phyloP scores from a whole-genome alignment of 805 yeast genomes.

The Blastobotrys americana region DNA sequence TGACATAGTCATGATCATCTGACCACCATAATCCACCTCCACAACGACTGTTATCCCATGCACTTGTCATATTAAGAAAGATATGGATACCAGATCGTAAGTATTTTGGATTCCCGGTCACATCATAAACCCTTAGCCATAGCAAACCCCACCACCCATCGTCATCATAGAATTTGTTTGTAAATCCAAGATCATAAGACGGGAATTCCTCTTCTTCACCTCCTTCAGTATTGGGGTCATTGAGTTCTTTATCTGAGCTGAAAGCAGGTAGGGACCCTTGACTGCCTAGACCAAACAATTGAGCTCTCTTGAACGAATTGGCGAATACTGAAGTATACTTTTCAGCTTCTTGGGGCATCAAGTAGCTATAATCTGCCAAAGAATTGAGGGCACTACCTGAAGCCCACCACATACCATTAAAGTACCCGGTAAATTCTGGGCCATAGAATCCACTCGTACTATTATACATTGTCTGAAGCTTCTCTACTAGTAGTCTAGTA shows the following conservation, averaged over 20 bases:
- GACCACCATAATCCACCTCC: constrained; percentile 16
- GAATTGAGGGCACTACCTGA: constrained; percentile 2
- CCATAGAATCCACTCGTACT: constrained; percentile 3
- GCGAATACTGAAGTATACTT: not conserved
- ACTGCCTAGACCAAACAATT: not conserved
- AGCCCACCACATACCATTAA: constrained; percentile 7
- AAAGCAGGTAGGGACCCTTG: not conserved
- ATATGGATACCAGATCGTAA: constrained; percentile 9
- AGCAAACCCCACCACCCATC: constrained; percentile 17
- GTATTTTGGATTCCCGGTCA: constrained; percentile 8
- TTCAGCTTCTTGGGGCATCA: not conserved
- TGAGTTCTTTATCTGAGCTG: not conserved
- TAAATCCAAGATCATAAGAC: constrained; percentile 10
- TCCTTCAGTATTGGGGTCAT: not conserved
- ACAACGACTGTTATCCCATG: constrained; percentile 11
- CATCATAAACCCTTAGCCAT: constrained; percentile 13
- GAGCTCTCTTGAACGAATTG: constrained; percentile 7
- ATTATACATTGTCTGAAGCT: constrained; percentile 1
- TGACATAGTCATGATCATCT: constrained; percentile 7
- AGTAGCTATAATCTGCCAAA: not conserved
- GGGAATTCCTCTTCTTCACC: not conserved
- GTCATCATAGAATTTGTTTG: constrained; percentile 12
- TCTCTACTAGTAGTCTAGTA: not conserved
- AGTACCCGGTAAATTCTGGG: constrained; percentile 1
- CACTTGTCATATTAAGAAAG: constrained; percentile 4